Conservation (phyloP, 1,139 yeast genomes). For the Taphrina wiesneri region DNA sequence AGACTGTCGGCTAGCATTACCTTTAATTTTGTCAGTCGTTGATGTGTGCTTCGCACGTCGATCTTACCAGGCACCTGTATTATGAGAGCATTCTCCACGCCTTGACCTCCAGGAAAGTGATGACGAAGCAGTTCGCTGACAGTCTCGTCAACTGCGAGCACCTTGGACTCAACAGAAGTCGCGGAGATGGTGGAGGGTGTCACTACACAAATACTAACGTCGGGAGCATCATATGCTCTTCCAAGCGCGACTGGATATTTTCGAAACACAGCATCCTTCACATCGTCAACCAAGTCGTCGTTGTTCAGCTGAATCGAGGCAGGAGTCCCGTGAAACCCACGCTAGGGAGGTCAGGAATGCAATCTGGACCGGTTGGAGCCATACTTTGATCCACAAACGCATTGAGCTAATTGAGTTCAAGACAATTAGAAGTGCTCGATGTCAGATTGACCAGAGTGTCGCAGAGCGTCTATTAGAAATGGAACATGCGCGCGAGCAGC, state of each 20-base stretch:
- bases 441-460: not conserved
- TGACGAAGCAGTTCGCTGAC: slow-evolving; percentile 63
- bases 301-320: slow-evolving; percentile 22
- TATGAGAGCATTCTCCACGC: slow-evolving; percentile 64
- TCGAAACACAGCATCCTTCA: slow-evolving; percentile 59
- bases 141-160: slow-evolving; percentile 65
- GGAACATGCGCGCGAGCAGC: not conserved
- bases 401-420: not conserved
- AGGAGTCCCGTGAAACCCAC: slow-evolving; percentile 30
- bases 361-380: not conserved
- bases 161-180: slow-evolving; percentile 40
- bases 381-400: slow-evolving; percentile 14
- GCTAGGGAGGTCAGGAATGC: slow-evolving; percentile 9
- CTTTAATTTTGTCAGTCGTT: slow-evolving; percentile 7
- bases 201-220: slow-evolving; percentile 46
- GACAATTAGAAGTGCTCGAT: not conserved
- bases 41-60: not conserved
- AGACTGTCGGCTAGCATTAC: slow-evolving; percentile 8
- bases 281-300: slow-evolving; percentile 54
- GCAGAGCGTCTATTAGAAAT: not conserved
- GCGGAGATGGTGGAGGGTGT: slow-evolving; percentile 23
- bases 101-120: slow-evolving; percentile 69
- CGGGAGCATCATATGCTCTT: slow-evolving; percentile 67
- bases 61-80: slow-evolving; percentile 51
- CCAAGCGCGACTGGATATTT: slow-evolving; percentile 74